Conservation (phyloP, 345 rosid species). For the Populus pruinosa region DNA sequence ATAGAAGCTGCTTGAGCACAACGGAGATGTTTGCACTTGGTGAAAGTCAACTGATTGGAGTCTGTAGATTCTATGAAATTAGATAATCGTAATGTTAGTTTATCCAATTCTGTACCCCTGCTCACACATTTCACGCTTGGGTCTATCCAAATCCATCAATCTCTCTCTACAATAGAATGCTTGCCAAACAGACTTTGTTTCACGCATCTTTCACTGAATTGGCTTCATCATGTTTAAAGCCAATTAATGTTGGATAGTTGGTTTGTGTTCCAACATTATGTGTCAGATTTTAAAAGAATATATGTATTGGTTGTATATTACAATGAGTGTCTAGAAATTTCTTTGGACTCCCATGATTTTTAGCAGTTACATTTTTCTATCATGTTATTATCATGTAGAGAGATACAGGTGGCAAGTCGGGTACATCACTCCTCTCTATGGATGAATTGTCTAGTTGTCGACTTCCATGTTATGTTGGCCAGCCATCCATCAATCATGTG, state of each 20-base stretch:
- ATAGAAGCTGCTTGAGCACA: background rate
- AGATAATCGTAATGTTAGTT: background rate
- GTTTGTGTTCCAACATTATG: background rate
- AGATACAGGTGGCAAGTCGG: background rate
- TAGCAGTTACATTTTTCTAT: background rate
- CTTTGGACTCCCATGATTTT: background rate
- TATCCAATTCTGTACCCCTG: background rate
- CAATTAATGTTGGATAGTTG: background rate
- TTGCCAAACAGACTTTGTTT: background rate
- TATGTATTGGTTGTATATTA: background rate
- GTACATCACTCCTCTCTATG: background rate
- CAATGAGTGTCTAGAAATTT: background rate
- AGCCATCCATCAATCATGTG: background rate
- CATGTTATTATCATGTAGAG: background rate
- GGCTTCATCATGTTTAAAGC: background rate
- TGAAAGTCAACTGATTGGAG: background rate
- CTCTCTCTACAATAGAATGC: background rate
- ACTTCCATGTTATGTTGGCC: background rate
- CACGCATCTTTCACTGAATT: background rate
- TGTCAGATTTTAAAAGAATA: background rate
- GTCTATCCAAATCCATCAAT: slow-evolving; percentile 1
- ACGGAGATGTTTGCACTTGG: background rate
- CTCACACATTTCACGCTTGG: background rate
- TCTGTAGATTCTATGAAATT: background rate
- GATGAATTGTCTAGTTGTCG: background rate